Evolutionary conservation across 768 basidiomycete genomes (phyloP).

Genomic region (Suillus bovinus): DNA sequence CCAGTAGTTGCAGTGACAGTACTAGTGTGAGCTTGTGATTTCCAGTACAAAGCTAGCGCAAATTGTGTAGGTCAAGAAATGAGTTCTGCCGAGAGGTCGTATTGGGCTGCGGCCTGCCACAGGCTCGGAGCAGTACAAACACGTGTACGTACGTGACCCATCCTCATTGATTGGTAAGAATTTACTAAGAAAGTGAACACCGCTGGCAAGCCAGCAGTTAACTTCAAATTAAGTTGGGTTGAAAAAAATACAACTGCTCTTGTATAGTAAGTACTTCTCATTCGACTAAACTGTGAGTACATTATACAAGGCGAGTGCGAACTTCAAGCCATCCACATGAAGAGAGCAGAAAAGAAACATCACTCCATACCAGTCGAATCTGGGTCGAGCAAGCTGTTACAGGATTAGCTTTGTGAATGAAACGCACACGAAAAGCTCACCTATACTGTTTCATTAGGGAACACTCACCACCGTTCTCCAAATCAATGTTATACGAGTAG

Average conservation of each 20-base stretch:
- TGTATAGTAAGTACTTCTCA: slow-evolving; percentile 2
- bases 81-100: not conserved
- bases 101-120: not conserved
- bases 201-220: not conserved
- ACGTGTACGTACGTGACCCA: no score
- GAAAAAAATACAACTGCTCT: not conserved
- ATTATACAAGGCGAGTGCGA: slow-evolving; percentile 2
- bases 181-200: no score
- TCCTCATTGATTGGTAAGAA: no score
- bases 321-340: not conserved
- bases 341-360: not conserved
- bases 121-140: not conserved
- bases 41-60: not conserved
- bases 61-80: not conserved
- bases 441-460: slow-evolving; percentile 93
- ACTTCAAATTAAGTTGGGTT: not conserved
- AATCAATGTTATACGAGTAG: slow-evolving; percentile 93
- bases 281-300: slow-evolving; percentile 4
- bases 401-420: not conserved
- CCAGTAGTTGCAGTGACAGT: not conserved
- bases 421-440: slow-evolving; percentile 31
- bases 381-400: slow-evolving; percentile 9
- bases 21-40: not conserved
- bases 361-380: slow-evolving; percentile 5
- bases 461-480: slow-evolving; percentile 96